Base-by-base conservation (phyloP, 2,329 filamentous ascomycete genomes). In the Cladosporium sp. region DNA sequence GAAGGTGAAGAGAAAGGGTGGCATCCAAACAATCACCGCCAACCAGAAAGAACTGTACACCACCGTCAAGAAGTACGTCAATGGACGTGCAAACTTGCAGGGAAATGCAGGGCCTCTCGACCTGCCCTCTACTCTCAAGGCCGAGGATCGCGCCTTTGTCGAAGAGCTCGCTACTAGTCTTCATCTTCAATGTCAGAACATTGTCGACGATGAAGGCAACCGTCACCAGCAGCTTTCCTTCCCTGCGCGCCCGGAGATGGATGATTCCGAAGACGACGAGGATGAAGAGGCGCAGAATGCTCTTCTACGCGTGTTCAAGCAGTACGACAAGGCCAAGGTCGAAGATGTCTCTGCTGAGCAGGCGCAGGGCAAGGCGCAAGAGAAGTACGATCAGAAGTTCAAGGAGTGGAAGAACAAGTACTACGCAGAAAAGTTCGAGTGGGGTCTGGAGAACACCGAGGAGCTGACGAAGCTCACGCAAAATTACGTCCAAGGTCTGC, bases 401-500 rank as follows among this genome's bases (percentile, higher is more conserved):
- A 76, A 84, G 55, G 81, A 84, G 51, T 99, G 93, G 93, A 99
- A 96, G 74, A 85, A 95, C 68, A 85, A 88, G 54, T 96, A 99
- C 71, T 99, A 99, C 70, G 76, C 81, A 56, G 82, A 83, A 51
- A 99, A 97, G 68, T 96, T 96, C 59, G 86, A 86, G 47, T 99
- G 92, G 90, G 83, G 85, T 13, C 76, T 87, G 9, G 85, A 89
- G 42, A 86, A 89, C 61, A 85, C 92, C 58, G 83, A 83, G 36
- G 89, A 95, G 68, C 78, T 97, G 64, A 84, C 77, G 48, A 85
- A 86, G 57, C 76, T 99, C 54, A 86, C 89, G 20, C 90, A 97
- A 70, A 99, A 97, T 70, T 99, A 99, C 63, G 90, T 99, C 6
- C 89, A 99, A 71, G 93, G 93, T 54, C 74, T 99, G 54, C 93